Evolutionary conservation across 257 asterid species (phyloP), one percentile per base, ranked within the genome.

Genomic region (Solanum bulbocastanum): DNA sequence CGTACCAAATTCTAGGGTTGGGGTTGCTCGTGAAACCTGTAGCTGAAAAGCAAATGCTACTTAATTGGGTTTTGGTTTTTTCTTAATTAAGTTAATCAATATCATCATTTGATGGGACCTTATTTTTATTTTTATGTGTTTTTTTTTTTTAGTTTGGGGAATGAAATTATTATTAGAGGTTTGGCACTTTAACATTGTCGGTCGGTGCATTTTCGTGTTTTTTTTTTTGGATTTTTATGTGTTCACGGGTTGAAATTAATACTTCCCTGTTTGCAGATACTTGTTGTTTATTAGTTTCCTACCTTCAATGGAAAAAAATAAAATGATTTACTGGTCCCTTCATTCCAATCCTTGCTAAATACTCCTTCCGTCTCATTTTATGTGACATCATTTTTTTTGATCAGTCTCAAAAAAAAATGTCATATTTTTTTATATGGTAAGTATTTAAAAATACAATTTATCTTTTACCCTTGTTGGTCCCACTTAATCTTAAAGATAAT

Each of bases 11-110:
- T 88, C 92, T 85, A 94, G 74, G 89, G 92, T 94, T 5, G 96
- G 96, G 10, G 97, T 94, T 65, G 94, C 96, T 27, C 96, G 97
- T 72, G 97, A 93, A 90, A 1, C 83, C 3, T 94, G 97, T 89
- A 94, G 93, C 92, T 94, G 86, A 87, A 20, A 12, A 35, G 3
- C 10, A 74, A 37, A 6, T 23, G 56, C 56, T 46, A 15, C 68
- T 25, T 79, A 3, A 8, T 27, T 75, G 27, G 5, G 22, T 3
- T 32, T 69, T 69, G 49, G 88, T n/a, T 25, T 42, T 40, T 62
- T 84, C n/a, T 37, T 84, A 15, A 22, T 84, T 37, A 84, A 62
- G 40, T 62, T 35, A 11, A 27, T 65, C 33, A 4, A 65, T 30
- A 35, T 32, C 10, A 56, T 83, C 69, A 36, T 60, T 36, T 42